Percentiles rank a stretch among this genome's conserved stretches.
phyloP scores from a whole-genome alignment of 2,329 filamentous ascomycete genomes.

The Fusarium brachygibbosum region DNA sequence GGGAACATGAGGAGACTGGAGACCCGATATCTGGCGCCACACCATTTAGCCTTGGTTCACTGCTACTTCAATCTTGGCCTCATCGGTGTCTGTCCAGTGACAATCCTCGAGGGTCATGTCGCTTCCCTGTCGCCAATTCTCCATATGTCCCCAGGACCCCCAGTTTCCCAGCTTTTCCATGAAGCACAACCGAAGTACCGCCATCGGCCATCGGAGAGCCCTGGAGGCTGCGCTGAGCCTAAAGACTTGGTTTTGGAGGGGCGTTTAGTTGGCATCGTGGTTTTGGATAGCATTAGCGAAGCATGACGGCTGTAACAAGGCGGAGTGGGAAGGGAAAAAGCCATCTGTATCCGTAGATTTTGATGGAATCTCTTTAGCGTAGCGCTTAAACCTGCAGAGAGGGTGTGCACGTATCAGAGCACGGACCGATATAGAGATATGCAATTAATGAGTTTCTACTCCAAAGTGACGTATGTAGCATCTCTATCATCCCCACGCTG shows the following conservation, averaged over 20 bases:
- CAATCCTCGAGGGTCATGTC: conserved; percentile 11
- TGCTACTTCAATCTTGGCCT: conserved; percentile 9
- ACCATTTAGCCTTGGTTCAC: conserved; percentile 18
- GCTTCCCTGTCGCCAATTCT: conserved; percentile 6
- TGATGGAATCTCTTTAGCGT: neutral
- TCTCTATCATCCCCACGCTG: neutral
- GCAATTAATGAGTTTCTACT: conserved; percentile 19
- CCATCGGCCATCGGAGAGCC: conserved; percentile 2
- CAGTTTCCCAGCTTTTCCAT: conserved; percentile 5
- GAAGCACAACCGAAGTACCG: conserved; percentile 36
- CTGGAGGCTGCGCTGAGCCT: conserved; percentile 8
- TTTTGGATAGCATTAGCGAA: neutral
- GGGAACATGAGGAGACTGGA: conserved; percentile 10
- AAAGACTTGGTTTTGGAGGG: neutral
- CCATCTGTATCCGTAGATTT: neutral
- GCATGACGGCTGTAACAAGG: conserved; percentile 18
- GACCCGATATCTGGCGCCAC: conserved; percentile 33
- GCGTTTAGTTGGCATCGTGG: neutral
- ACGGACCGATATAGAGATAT: neutral
- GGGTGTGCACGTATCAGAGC: conserved; percentile 20
- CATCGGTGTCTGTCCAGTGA: conserved; percentile 3
- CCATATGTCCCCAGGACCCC: conserved; percentile 10
- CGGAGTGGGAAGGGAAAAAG: neutral
- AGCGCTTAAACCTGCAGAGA: neutral
- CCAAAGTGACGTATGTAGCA: conserved; percentile 3